phyloP scores from a whole-genome alignment of 23 red algal species.

The Agarophyton chilense region DNA sequence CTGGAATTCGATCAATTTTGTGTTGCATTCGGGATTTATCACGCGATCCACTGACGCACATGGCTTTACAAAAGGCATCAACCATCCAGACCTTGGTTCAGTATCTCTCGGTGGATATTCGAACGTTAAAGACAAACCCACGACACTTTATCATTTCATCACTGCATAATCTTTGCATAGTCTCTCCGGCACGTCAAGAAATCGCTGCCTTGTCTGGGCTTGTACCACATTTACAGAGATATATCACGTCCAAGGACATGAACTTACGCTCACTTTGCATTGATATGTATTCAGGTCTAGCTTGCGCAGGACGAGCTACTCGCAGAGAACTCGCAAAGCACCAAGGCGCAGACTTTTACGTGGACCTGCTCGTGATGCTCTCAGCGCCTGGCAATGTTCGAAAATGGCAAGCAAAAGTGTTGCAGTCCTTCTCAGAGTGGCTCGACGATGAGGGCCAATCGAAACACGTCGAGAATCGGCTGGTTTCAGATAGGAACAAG shows the following conservation, averaged over 20 bases:
- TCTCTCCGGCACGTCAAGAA: slow-evolving; percentile 84
- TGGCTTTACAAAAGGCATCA: slow-evolving; percentile 62
- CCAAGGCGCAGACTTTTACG: slow-evolving; percentile 73
- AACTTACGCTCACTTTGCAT: slow-evolving; percentile 72
- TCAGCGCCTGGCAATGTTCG: slow-evolving; percentile 71
- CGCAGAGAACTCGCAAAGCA: slow-evolving; percentile 65
- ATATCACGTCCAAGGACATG: slow-evolving; percentile 66
- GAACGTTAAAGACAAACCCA: slow-evolving; percentile 33
- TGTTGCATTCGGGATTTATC: slow-evolving; percentile 85
- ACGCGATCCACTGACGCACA: slow-evolving; percentile 83
- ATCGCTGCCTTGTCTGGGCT: slow-evolving; percentile 70
- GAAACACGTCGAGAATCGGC: slow-evolving; percentile 34
- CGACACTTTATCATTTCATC: slow-evolving; percentile 80
- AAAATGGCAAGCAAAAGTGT: slow-evolving; percentile 71
- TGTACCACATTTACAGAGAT: slow-evolving; percentile 80
- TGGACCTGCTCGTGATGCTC: slow-evolving; percentile 71
- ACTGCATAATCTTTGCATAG: slow-evolving; percentile 83
- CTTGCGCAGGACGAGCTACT: slow-evolving; percentile 35
- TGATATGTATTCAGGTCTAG: slow-evolving; percentile 85
- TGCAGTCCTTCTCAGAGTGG: slow-evolving; percentile 79
- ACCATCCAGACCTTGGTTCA: slow-evolving; percentile 73
- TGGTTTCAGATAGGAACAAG: slow-evolving; percentile 41
- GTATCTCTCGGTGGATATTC: slow-evolving; percentile 51
- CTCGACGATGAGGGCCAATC: slow-evolving; percentile 65
- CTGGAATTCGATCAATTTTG: slow-evolving; percentile 55